Base-by-base conservation (phyloP, 768 basidiomycete genomes). In the Tulasnella calospora region DNA sequence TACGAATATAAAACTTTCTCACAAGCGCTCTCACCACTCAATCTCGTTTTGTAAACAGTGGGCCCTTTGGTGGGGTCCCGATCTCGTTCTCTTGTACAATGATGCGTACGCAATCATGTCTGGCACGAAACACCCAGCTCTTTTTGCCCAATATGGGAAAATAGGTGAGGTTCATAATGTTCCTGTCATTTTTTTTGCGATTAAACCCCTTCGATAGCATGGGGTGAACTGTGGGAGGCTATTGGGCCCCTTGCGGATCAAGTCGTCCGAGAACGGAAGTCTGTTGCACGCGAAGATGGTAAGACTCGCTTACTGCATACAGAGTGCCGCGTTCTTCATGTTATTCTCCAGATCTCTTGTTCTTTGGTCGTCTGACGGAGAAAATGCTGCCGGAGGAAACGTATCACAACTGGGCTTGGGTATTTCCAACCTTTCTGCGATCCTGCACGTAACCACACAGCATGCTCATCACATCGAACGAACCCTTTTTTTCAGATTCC, bases 141-240 rank as follows among this genome's bases (percentile, higher is more conserved):
- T 82, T 17, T 82, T 82, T 76, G 82, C 71, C 27, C 77, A 81
- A 41, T 71, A 71, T 8, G 82, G 82, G 35, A 77, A 69, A 27
- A 79, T 80, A 38, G 77, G 77, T 72, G 7, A 67, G 30, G 7
- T 27, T 30, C n/a, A 13, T 30, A 35, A 4, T 35, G n/a, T 51
- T 3, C 27, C 27, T 35, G 30, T 36, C 2, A 15, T 72, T 2
- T 3, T 8, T 30, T n/a, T 19, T 27, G 23, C n/a, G 10, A 23
- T 51, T n/a, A 51, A 27, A 38, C 27, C 27, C n/a, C 8, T 71
- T 70, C 23, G 9, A 70, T 41, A 46, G 82, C 82, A 27, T 82
- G 82, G 82, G 81, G 78, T 6, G 82, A 82, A 71, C 35, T 82
- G 0, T 82, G 82, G 82, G 82, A 82, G 27, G 35, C 61, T 19